These are phyloP conservation scores for Quaeritorhiza haematococci DNA, from an alignment of 371 early-diverging fungal genomes.

Conservation along the genomic window DNA sequence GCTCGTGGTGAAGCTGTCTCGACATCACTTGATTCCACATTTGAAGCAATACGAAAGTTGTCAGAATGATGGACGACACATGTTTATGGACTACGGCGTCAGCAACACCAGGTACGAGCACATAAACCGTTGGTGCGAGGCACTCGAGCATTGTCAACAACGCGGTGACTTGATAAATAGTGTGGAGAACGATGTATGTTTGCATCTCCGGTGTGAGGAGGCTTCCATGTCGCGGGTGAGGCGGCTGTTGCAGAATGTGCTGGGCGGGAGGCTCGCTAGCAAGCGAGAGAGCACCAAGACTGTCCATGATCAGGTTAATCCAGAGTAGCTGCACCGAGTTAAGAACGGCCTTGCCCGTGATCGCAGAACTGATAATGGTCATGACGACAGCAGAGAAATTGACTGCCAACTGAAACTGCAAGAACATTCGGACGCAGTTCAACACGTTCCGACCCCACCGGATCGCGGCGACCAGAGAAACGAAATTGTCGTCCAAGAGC, in stretches of 20 bases:
- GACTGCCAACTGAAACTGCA: conserved; percentile 95
- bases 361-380: conserved; percentile 38
- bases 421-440: conserved; percentile 92
- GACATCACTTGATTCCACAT: neutral
- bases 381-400: conserved; percentile 84
- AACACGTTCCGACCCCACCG: conserved; percentile 94
- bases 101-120: neutral
- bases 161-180: neutral
- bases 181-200: neutral
- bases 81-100: neutral
- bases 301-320: conserved; percentile 86
- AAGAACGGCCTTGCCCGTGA: conserved; percentile 37
- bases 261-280: neutral
- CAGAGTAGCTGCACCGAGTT: conserved; percentile 60
- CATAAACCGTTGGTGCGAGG: neutral
- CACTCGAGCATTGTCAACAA: neutral
- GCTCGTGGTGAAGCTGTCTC: neutral
- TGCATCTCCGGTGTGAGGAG: neutral
- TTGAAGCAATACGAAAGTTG: neutral
- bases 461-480: conserved; percentile 82
- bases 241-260: neutral
- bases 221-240: neutral
- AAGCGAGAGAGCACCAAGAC: neutral
- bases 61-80: neutral
- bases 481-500: conserved; percentile 89